Percentiles rank a stretch among this genome's conserved stretches.
Conservation (phyloP, 2,329 filamentous ascomycete species). For the Leptographium galeiforme region DNA sequence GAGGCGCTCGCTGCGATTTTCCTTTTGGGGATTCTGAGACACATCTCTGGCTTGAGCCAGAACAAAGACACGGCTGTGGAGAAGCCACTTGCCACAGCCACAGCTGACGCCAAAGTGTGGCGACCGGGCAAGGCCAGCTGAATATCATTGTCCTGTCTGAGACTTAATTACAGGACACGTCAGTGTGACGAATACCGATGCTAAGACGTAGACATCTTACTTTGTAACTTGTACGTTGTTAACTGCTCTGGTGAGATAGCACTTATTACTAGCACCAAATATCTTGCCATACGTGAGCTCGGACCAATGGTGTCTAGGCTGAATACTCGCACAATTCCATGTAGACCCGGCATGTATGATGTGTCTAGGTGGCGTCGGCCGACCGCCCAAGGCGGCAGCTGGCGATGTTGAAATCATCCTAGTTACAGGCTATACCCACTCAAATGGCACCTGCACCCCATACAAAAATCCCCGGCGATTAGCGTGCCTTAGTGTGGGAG, state of each 20-base stretch:
- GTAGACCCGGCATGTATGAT: too few species aligned
- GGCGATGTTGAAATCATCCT: too few species aligned
- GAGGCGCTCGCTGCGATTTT: not conserved
- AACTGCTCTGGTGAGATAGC: too few species aligned
- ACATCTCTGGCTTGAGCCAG: not conserved
- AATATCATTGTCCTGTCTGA: not conserved
- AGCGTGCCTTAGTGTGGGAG: not conserved
- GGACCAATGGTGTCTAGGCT: too few species aligned
- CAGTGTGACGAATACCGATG: not conserved
- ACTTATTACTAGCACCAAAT: too few species aligned
- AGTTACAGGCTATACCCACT: not conserved
- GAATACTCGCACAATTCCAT: too few species aligned
- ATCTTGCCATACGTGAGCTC: too few species aligned
- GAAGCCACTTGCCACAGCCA: too few species aligned
- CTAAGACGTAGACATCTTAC: too few species aligned
- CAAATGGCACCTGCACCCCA: not conserved
- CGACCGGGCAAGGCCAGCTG: not conserved
- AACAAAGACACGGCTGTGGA: not conserved
- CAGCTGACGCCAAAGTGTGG: not conserved
- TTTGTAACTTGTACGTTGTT: too few species aligned
- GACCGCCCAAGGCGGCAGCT: too few species aligned
- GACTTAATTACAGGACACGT: not conserved
- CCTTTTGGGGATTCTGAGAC: not conserved
- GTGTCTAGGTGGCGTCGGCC: too few species aligned
- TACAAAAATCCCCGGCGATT: slow-evolving; percentile 1